Conservation (phyloP, 768 basidiomycete genomes). For the Xerocomus potaroensis region DNA sequence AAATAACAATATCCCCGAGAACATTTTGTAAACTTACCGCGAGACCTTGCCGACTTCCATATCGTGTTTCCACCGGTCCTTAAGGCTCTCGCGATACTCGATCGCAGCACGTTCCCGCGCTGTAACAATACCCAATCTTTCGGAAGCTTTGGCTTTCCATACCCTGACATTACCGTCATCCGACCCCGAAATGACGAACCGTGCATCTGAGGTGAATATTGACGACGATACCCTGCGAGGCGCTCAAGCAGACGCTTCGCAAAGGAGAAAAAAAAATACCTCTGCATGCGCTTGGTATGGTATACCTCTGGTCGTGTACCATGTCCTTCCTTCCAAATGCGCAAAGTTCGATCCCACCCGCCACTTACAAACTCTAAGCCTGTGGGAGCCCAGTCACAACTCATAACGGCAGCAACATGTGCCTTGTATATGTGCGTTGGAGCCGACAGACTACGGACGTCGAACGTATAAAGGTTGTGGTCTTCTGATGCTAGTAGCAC, state of each 20-base stretch:
- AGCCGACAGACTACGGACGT: slow-evolving; percentile 75
- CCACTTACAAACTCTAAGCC: slow-evolving; percentile 95
- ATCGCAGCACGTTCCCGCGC: slow-evolving; percentile 87
- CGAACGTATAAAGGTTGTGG: slow-evolving; percentile 97
- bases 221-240: slow-evolving; percentile 75
- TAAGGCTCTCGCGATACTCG: slow-evolving; percentile 87
- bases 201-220: slow-evolving; percentile 83
- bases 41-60: slow-evolving; percentile 75
- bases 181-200: slow-evolving; percentile 86
- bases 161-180: slow-evolving; percentile 94
- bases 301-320: slow-evolving; percentile 87
- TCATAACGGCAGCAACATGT: slow-evolving; percentile 95
- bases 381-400: slow-evolving; percentile 96
- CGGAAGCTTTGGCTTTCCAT: slow-evolving; percentile 92
- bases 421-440: slow-evolving; percentile 96
- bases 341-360: slow-evolving; percentile 91
- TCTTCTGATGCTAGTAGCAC: slow-evolving; percentile 96
- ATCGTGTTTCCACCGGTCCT: slow-evolving; percentile 86
- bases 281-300: slow-evolving; percentile 98
- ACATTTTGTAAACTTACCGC: slow-evolving; percentile 48
- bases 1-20: slow-evolving; percentile 3
- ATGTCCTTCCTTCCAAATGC: slow-evolving; percentile 87
- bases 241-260: neutral
- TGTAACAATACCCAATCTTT: slow-evolving; percentile 87
- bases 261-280: slow-evolving; percentile 40